Evolutionary conservation across 805 yeast species (phyloP).

Genomic region (Lachancea meyersii): DNA sequence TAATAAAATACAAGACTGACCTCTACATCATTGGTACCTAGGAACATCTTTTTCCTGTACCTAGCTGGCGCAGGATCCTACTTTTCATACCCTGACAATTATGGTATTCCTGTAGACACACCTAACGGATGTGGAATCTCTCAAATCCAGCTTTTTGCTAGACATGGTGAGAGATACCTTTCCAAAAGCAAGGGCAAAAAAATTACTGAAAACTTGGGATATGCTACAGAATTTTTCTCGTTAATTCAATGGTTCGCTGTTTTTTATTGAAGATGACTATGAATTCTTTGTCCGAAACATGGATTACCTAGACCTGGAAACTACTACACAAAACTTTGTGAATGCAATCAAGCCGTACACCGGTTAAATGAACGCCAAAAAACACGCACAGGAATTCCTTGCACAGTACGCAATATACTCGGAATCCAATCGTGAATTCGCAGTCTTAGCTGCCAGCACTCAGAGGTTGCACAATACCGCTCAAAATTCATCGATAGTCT

Average conservation of each 20-base stretch:
- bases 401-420: conserved; percentile 39
- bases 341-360: conserved; percentile 35
- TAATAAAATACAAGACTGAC: neutral
- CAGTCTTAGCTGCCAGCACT: conserved; percentile 44
- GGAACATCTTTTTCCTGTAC: conserved; percentile 39
- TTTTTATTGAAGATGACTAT: conserved; percentile 46
- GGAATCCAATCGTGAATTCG: conserved; percentile 34
- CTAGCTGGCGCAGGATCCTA: conserved; percentile 57
- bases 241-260: conserved; percentile 43
- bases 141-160: conserved; percentile 63
- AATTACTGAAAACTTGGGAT: conserved; percentile 29
- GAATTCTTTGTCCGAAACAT: conserved; percentile 41
- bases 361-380: conserved; percentile 42
- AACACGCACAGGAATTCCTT: conserved; percentile 42
- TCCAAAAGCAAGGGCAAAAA: conserved; percentile 38
- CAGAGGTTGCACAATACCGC: conserved; percentile 45
- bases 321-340: conserved; percentile 23
- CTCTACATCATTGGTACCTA: conserved; percentile 13
- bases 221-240: conserved; percentile 25
- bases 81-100: conserved; percentile 42
- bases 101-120: conserved; percentile 43
- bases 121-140: conserved; percentile 47
- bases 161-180: conserved; percentile 80
- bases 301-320: conserved; percentile 39
- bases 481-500: conserved; percentile 44